A percentile compares a stretch with the other conserved stretches of the same genome.
Evolutionary conservation across 805 yeast genomes (phyloP).

Genomic region (Saturnispora hagleri): DNA sequence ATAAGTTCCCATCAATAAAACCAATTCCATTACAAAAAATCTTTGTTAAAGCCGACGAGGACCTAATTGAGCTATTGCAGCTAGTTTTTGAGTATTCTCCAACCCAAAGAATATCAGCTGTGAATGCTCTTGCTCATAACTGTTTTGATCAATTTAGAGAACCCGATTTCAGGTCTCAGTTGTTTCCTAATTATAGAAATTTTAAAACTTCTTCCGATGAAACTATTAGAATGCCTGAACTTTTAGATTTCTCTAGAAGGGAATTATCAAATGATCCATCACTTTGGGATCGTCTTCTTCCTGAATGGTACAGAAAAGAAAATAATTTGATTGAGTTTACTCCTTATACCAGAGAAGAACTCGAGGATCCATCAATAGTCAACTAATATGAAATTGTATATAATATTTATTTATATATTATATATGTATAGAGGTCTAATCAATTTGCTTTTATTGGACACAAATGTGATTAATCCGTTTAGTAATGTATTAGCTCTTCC

Average conservation of each 20-base stretch:
- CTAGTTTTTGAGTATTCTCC: conserved; percentile 64
- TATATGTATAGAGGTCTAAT: neutral
- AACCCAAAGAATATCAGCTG: conserved; percentile 49
- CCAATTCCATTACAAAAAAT: conserved; percentile 66
- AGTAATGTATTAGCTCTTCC: neutral
- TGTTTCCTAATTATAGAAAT: conserved; percentile 30
- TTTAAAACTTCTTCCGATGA: conserved; percentile 31
- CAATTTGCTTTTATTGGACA: neutral
- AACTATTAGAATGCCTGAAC: conserved; percentile 31
- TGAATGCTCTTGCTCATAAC: conserved; percentile 40
- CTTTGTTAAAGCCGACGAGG: conserved; percentile 46
- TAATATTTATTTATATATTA: neutral
- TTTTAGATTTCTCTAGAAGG: conserved; percentile 43
- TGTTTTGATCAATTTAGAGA: conserved; percentile 48
- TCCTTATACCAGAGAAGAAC: conserved; percentile 32
- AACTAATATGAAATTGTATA: conserved; percentile 5
- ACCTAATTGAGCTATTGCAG: conserved; percentile 48
- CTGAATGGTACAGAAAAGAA: conserved; percentile 29
- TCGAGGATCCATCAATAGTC: conserved; percentile 23
- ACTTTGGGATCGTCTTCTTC: conserved; percentile 33
- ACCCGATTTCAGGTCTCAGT: conserved; percentile 12
- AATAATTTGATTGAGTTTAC: conserved; percentile 29
- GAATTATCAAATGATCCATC: conserved; percentile 40
- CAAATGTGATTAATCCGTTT: neutral
- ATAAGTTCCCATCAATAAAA: conserved; percentile 80